These are phyloP conservation scores for Fonsecaea monophora DNA, from an alignment of 2,329 filamentous ascomycete species.

Conservation along the genomic window DNA sequence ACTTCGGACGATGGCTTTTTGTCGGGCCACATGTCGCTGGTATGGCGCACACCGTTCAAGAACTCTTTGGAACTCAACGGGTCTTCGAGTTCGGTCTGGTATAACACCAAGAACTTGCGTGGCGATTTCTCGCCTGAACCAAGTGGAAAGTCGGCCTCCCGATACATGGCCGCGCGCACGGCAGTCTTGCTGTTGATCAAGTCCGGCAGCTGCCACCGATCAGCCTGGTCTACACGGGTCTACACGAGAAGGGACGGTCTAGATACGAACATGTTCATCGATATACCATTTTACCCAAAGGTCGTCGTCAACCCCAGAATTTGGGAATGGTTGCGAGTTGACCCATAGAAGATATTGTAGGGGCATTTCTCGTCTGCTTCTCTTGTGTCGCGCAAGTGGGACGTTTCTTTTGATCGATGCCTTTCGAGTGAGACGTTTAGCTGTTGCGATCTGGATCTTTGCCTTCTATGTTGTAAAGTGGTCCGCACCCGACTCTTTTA, in stretches of 20 bases:
- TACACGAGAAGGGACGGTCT: background rate
- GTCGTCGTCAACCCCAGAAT: conserved; percentile 26
- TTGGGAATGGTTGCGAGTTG: conserved; percentile 26
- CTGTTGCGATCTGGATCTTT: background rate
- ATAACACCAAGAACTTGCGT: conserved; percentile 78
- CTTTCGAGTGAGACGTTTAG: background rate
- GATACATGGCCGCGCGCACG: conserved; percentile 25
- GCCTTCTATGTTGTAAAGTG: background rate
- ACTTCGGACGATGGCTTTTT: conserved; percentile 67
- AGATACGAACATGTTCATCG: conserved; percentile 29
- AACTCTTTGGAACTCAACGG: conserved; percentile 72
- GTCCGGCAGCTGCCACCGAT: conserved; percentile 21
- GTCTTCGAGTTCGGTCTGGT: conserved; percentile 77
- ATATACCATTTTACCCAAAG: conserved; percentile 35
- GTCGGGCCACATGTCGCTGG: conserved; percentile 62
- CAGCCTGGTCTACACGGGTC: background rate
- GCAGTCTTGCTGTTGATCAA: conserved; percentile 26
- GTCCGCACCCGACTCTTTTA: background rate
- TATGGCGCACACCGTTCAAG: conserved; percentile 53
- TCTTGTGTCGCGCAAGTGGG: background rate
- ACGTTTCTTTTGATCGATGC: background rate
- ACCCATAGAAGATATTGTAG: conserved; percentile 27
- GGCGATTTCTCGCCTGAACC: conserved; percentile 42
- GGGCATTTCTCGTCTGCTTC: conserved; percentile 17
- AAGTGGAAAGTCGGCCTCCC: conserved; percentile 27